Evolutionary conservation across 257 asterid species (phyloP).

Genomic region (Cinchona pubescens): DNA sequence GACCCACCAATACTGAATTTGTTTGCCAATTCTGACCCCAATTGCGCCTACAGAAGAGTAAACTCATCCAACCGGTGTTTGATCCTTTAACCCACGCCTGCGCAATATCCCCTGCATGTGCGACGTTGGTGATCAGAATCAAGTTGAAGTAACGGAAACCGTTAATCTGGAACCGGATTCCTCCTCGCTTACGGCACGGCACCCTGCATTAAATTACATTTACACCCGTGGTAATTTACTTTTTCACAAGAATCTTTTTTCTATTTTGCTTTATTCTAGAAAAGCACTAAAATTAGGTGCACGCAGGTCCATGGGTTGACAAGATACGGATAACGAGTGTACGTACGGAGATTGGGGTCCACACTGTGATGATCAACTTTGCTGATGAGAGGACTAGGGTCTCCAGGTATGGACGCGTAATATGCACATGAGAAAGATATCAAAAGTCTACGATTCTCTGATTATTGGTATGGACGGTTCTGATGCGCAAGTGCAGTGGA

Average conservation of each 20-base stretch:
- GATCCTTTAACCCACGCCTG: conserved; percentile 66
- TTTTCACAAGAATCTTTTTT: too few relatives aligned
- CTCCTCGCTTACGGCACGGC: conserved; percentile 61
- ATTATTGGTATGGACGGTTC: conserved; percentile 2
- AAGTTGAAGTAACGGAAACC: conserved; percentile 71
- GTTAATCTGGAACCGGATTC: conserved; percentile 69
- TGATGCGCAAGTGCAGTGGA: background rate
- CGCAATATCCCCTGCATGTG: conserved; percentile 65
- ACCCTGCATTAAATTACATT: conserved; percentile 21
- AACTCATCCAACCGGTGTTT: conserved; percentile 52
- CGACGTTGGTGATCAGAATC: conserved; percentile 61
- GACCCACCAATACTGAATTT: conserved; percentile 40
- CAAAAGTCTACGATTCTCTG: conserved; percentile 22
- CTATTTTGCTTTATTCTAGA: background rate
- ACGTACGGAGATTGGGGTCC: conserved; percentile 15
- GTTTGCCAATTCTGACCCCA: conserved; percentile 94
- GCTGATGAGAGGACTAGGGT: background rate
- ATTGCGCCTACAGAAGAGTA: conserved; percentile 68
- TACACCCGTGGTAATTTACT: too few relatives aligned
- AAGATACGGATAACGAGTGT: too few relatives aligned
- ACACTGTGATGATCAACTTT: conserved; percentile 6
- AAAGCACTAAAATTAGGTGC: background rate
- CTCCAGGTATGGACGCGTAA: background rate
- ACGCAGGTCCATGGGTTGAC: background rate
- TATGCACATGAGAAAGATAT: conserved; percentile 13